phyloP scores from a whole-genome alignment of 176 grass and related monocot species.

The Cocos nucifera region DNA sequence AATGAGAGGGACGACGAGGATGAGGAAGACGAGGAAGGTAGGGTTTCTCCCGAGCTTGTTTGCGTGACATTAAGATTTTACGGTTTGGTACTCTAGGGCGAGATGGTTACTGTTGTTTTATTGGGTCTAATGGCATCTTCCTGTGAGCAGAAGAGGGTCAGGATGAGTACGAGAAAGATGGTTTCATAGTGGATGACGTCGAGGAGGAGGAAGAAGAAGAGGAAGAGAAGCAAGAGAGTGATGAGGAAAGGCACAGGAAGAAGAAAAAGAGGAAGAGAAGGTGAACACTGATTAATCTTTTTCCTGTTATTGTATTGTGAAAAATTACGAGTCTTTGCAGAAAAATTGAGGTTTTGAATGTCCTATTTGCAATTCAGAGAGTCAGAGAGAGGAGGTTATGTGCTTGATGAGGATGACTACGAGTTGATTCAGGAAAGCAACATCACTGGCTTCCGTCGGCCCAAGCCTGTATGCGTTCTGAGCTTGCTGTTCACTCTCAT shows the following conservation, averaged over 20 bases:
- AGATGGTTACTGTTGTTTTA: neutral
- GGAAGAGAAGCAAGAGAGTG: conserved; percentile 45
- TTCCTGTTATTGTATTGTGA: neutral
- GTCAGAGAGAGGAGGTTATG: conserved; percentile 57
- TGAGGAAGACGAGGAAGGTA: conserved; percentile 43
- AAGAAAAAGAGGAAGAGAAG: conserved; percentile 71
- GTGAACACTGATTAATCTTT: conserved; percentile 12
- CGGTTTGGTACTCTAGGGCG: neutral
- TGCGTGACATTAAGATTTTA: neutral
- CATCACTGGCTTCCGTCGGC: conserved; percentile 64
- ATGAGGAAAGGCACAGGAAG: conserved; percentile 71
- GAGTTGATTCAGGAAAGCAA: conserved; percentile 94
- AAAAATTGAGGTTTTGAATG: no score
- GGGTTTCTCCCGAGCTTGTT: neutral
- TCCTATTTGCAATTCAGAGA: conserved; percentile 34
- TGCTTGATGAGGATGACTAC: conserved; percentile 97
- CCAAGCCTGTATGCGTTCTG: conserved; percentile 55
- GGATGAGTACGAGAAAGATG: conserved; percentile 91
- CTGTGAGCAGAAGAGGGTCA: conserved; percentile 59
- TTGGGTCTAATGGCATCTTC: neutral
- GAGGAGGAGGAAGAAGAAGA: conserved; percentile 76
- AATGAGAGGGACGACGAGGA: conserved; percentile 62
- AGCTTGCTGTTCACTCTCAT: neutral
- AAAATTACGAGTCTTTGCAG: no score
- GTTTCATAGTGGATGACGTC: conserved; percentile 91